Percentiles rank a stretch among this genome's conserved stretches.
These are phyloP conservation scores for Acanthamoeba royreba DNA, from an alignment of 208 protist species.

Conservation along the genomic window DNA sequence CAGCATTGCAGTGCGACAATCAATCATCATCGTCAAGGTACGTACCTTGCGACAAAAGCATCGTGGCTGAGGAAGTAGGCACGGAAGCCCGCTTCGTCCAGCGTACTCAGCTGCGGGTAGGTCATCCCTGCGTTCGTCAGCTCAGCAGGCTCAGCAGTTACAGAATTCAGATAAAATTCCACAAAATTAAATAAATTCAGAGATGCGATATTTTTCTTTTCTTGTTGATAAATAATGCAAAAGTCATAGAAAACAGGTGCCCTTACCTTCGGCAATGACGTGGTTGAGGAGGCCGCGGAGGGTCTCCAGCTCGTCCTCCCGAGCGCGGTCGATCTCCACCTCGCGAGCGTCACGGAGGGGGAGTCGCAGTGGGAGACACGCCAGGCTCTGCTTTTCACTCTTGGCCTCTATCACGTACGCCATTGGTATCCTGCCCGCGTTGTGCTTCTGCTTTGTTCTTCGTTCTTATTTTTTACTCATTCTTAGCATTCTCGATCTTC, in stretches of 20 bases:
- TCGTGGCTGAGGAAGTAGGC: constrained; percentile 2
- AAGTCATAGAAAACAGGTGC: not conserved
- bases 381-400: not conserved
- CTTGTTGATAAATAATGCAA: too few species aligned
- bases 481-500: too few species aligned
- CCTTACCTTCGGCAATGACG: not conserved
- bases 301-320: not conserved
- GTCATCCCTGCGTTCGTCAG: constrained; percentile 17
- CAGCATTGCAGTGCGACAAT: not conserved
- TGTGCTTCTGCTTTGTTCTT: too few species aligned
- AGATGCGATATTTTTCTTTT: too few species aligned
- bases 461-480: too few species aligned
- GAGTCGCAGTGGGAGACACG: not conserved
- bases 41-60: not conserved
- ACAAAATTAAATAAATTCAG: too few species aligned
- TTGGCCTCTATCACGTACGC: not conserved
- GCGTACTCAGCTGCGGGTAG: not conserved
- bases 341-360: not conserved
- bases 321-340: not conserved
- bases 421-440: too few species aligned
- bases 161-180: too few species aligned
- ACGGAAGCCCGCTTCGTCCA: not conserved
- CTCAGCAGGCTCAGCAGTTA: too few species aligned
- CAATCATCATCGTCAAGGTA: too few species aligned
- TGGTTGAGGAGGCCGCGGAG: not conserved